These are phyloP conservation scores for Neodidymelliopsis sp. DNA, from an alignment of 2,329 filamentous ascomycete genomes.

Conservation along the genomic window DNA sequence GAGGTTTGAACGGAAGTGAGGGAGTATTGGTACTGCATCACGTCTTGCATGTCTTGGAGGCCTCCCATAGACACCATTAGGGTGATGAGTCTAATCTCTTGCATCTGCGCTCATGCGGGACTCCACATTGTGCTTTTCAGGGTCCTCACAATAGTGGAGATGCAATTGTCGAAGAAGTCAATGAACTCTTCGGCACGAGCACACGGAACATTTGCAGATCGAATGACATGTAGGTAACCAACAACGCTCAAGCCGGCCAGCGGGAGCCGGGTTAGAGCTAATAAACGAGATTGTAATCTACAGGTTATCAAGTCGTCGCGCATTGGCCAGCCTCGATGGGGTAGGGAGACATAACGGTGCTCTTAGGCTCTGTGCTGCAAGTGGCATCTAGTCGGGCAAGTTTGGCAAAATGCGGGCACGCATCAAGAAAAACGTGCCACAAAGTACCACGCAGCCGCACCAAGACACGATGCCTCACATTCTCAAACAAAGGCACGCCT, in stretches of 20 bases:
- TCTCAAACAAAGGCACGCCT: conserved; percentile 8
- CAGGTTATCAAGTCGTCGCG: neutral
- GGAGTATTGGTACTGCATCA: too few species aligned
- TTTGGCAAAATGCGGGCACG: neutral
- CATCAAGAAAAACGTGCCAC: neutral
- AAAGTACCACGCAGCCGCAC: conserved; percentile 6
- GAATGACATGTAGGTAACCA: neutral
- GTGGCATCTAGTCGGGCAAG: neutral
- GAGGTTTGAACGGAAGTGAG: neutral
- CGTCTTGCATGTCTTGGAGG: too few species aligned
- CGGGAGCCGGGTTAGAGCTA: neutral
- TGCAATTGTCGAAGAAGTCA: neutral
- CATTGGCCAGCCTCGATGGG: conserved; percentile 7
- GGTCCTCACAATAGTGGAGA: neutral
- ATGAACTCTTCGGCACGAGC: too few species aligned
- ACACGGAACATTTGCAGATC: neutral
- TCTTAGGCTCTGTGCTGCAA: neutral
- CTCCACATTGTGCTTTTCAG: neutral
- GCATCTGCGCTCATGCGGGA: neutral
- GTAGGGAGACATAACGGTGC: conserved; percentile 3
- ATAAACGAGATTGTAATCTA: neutral
- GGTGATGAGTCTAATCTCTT: too few species aligned
- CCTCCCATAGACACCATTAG: too few species aligned
- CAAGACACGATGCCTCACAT: conserved; percentile 3
- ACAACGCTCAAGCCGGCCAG: neutral